Conservation (phyloP, 345 rosid species). For the Hevea brasiliensis region DNA sequence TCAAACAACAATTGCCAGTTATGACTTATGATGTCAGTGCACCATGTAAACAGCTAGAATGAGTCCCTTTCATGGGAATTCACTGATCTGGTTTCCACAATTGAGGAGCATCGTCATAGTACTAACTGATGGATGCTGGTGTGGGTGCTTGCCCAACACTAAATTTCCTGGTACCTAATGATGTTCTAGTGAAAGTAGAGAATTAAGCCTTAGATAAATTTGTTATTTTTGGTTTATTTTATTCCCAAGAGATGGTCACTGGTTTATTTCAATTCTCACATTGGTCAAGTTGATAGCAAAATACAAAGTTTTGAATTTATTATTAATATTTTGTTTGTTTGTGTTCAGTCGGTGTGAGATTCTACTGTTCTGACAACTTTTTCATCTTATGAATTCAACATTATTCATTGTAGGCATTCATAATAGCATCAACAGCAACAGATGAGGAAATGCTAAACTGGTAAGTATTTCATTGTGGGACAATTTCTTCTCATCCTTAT, state of each 20-base stretch:
- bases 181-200: neutral
- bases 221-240: neutral
- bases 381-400: neutral
- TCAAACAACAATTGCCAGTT: no score
- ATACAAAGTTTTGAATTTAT: neutral
- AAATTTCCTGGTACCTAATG: neutral
- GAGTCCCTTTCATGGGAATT: neutral
- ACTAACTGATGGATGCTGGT: neutral
- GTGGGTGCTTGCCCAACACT: neutral
- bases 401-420: slow-evolving; percentile 28
- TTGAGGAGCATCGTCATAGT: neutral
- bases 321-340: neutral
- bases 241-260: neutral
- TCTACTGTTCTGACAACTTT: neutral
- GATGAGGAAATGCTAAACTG: slow-evolving; percentile 34
- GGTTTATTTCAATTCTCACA: neutral
- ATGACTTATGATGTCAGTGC: neutral
- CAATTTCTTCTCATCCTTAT: no score
- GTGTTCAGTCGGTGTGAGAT: neutral
- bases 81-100: neutral
- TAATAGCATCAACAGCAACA: slow-evolving; percentile 37
- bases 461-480: slow-evolving; percentile 11
- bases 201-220: neutral
- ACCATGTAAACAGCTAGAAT: neutral
- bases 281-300: neutral